Percentiles rank a stretch among this genome's conserved stretches.
Evolutionary conservation across 495 filamentous ascomycete genomes (phyloP).

Genomic region (Bacidia rubella): DNA sequence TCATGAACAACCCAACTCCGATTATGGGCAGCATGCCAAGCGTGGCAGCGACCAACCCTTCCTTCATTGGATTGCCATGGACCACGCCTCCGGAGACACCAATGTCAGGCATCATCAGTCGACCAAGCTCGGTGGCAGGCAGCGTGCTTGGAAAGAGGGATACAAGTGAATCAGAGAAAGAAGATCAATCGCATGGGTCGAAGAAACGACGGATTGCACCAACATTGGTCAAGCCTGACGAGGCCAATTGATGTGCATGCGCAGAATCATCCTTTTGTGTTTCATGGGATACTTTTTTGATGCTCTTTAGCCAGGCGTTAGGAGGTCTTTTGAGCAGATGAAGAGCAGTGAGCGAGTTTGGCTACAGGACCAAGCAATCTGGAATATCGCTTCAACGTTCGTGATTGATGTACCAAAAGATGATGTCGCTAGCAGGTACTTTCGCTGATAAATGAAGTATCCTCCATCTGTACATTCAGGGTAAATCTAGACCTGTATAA

Average conservation of each 20-base stretch:
- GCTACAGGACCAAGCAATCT: too few relatives aligned
- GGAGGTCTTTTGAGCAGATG: background rate
- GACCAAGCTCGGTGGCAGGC: slow-evolving; percentile 26
- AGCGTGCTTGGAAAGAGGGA: slow-evolving; percentile 47
- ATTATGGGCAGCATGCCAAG: slow-evolving; percentile 60
- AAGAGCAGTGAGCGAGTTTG: background rate
- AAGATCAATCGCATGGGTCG: slow-evolving; percentile 41
- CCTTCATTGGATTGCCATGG: slow-evolving; percentile 44
- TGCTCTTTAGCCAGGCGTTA: background rate
- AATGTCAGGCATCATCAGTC: slow-evolving; percentile 29
- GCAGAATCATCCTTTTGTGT: too few relatives aligned
- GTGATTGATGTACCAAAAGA: too few relatives aligned
- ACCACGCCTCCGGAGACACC: slow-evolving; percentile 77
- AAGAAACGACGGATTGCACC: slow-evolving; percentile 75
- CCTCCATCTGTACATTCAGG: too few relatives aligned
- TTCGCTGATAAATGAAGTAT: too few relatives aligned
- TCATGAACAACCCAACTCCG: slow-evolving; percentile 66
- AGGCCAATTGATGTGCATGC: background rate
- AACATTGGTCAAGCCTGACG: slow-evolving; percentile 38
- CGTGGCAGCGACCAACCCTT: slow-evolving; percentile 55
- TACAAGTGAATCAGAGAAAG: slow-evolving; percentile 42
- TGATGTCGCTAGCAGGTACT: too few relatives aligned
- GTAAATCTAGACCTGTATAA: too few relatives aligned
- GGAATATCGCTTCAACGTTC: too few relatives aligned
- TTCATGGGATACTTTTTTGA: too few relatives aligned